These are phyloP conservation scores for Gautieria morchelliformis DNA, from an alignment of 768 basidiomycete species.

Conservation along the genomic window DNA sequence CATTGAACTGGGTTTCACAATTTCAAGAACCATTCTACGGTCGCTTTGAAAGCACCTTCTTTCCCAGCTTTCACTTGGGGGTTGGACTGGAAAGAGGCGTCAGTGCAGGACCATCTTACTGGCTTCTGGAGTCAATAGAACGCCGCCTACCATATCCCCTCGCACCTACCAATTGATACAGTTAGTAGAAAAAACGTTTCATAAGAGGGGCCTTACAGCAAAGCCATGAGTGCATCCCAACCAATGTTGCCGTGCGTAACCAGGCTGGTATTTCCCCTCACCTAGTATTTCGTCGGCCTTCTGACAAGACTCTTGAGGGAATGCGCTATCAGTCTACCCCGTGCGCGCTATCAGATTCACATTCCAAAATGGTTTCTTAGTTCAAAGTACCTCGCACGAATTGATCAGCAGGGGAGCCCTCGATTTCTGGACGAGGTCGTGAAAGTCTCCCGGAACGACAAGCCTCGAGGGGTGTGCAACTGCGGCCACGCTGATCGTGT, in stretches of 20 bases:
- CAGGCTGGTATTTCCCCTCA: conserved; percentile 10
- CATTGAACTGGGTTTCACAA: neutral
- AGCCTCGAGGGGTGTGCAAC: conserved; percentile 10
- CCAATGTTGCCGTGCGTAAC: conserved; percentile 14
- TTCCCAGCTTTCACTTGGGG: conserved; percentile 10
- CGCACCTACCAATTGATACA: conserved; percentile 2
- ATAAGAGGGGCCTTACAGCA: conserved; percentile 25
- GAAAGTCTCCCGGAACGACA: conserved; percentile 3
- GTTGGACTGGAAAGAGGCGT: neutral
- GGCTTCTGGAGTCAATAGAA: neutral
- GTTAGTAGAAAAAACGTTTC: neutral
- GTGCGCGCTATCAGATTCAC: neutral
- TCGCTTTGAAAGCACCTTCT: conserved; percentile 10
- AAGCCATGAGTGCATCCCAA: conserved; percentile 20
- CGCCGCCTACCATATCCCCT: conserved; percentile 8
- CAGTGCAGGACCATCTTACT: neutral
- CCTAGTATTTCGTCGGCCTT: conserved; percentile 7
- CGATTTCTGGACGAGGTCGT: conserved; percentile 3
- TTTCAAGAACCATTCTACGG: conserved; percentile 11
- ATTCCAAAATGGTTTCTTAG: neutral
- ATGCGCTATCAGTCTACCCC: conserved; percentile 2
- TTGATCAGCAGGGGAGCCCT: conserved; percentile 10
- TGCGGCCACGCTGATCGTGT: neutral
- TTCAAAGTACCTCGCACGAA: conserved; percentile 8
- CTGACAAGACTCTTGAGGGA: conserved; percentile 5